Evolutionary conservation across 306 rosid species (phyloP), one percentile per base, ranked within the genome.

Genomic region (Fragaria iinumae): DNA sequence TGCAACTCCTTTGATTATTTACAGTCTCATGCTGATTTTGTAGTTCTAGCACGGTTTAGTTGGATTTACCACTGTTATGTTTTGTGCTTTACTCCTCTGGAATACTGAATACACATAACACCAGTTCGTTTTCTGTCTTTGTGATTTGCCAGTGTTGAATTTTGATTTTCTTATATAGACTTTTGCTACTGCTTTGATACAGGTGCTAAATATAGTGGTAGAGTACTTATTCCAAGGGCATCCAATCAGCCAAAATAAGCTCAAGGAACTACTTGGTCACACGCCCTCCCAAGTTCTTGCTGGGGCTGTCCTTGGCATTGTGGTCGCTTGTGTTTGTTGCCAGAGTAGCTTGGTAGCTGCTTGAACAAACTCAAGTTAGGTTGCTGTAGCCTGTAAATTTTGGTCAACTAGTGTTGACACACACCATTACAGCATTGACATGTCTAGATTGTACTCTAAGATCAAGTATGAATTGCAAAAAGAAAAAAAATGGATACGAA

Each of bases 141-240:
- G 4, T 27, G 25, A 21, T 44, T 10, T 34, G 29, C 8, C 32
- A 38, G 5, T 12, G 18, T 27, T 53, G 16, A 57, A 23, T 18
- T 34, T 34, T 45, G 65, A 62, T 29, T 38, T 72, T 53, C 68
- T 73, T 34, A 50, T 29, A 41, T n/a, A 56, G 48, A 25, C 63
- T 67, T 39, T 39, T 71, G 41, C 44, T 71, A 80, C 44, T 74
- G 21, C 47, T 18, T 76, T 11, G 65, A 60, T 12, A n/a, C 91
- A 93, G 98, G 98, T 93, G 71, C 93, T 93, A 57, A 93, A 93
- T 74, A 78, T 91, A 93, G 92, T 93, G 16, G 90, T 93, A n/a
- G 91, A 86, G 76, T 93, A 91, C 87, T 80, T 93, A 81, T 93
- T 93, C 74, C 78, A 90, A 82, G 98, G 96, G 70, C 98, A 93